Evolutionary conservation across 495 filamentous ascomycete genomes (phyloP).

Genomic region (Penicillium samsonianum): DNA sequence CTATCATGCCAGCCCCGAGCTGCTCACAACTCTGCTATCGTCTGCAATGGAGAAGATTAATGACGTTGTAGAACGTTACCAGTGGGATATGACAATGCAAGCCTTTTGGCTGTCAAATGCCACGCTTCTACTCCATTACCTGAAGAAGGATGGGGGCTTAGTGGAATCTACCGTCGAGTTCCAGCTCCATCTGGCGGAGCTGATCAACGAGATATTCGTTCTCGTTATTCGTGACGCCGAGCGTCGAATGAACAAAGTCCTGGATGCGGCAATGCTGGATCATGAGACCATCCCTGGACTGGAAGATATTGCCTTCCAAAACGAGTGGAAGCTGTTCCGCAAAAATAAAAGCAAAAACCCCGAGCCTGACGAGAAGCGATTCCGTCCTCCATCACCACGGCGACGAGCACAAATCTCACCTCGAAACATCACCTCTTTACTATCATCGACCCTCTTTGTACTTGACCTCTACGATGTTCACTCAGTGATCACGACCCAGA

Average conservation of each 20-base stretch:
- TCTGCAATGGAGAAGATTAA: constrained; percentile 97
- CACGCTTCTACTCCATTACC: constrained; percentile 89
- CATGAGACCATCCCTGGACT: constrained; percentile 98
- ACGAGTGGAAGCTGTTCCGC: constrained; percentile 97
- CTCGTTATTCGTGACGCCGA: constrained; percentile 99
- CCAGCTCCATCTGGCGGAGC: constrained; percentile 88
- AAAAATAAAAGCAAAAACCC: constrained; percentile 82
- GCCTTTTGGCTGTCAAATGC: constrained; percentile 99
- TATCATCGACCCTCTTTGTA: constrained; percentile 96
- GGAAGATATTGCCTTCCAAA: constrained; percentile 93
- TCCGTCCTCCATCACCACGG: constrained; percentile 92
- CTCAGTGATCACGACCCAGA: constrained; percentile 91
- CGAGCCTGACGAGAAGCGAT: constrained; percentile 86
- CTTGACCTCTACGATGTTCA: constrained; percentile 98
- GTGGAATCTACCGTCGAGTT: constrained; percentile 82
- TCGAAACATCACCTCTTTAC: constrained; percentile 92
- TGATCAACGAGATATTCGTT: constrained; percentile 98
- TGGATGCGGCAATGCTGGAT: constrained; percentile 91
- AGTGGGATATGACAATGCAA: constrained; percentile 99
- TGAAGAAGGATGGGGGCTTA: constrained; percentile 90
- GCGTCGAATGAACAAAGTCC: constrained; percentile 90
- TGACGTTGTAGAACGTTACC: constrained; percentile 85
- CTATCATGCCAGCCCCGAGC: constrained; percentile 87
- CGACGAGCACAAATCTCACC: constrained; percentile 88
- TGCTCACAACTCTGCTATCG: constrained; percentile 76